Evolutionary conservation across 163 green algal species (phyloP).

Genomic region (Picocystis sp.): DNA sequence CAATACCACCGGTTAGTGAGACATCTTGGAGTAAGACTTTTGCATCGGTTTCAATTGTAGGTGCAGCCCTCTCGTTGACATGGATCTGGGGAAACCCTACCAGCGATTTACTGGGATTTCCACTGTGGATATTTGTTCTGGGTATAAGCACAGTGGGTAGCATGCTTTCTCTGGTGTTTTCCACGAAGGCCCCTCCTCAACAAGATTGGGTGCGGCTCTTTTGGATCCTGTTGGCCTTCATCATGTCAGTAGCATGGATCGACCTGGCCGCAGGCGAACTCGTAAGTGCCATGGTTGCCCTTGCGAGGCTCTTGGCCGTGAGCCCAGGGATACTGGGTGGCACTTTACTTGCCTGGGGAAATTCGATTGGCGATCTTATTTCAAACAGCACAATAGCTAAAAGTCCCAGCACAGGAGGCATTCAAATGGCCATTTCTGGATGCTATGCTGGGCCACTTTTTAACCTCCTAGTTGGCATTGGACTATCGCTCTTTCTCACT

Average conservation of each 20-base stretch:
- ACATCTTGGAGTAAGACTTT: too few relatives aligned
- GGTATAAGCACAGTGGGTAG: too few relatives aligned
- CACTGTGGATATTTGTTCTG: too few relatives aligned
- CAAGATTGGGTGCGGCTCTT: too few relatives aligned
- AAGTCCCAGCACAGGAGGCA: conserved; percentile 4
- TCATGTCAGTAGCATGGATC: conserved; percentile 4
- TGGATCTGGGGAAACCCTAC: too few relatives aligned
- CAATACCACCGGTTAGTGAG: too few relatives aligned
- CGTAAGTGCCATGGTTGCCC: conserved; percentile 46
- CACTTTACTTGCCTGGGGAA: conserved; percentile 85
- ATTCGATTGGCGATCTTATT: conserved; percentile 70
- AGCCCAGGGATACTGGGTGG: conserved; percentile 54
- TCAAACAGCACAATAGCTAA: conserved; percentile 66
- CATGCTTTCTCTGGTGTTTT: too few relatives aligned
- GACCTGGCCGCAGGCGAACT: conserved; percentile 22
- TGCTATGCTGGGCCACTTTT: conserved; percentile 84
- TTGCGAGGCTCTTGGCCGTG: conserved; percentile 40
- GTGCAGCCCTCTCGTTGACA: too few relatives aligned
- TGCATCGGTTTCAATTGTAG: too few relatives aligned
- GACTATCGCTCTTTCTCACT: conserved; percentile 26
- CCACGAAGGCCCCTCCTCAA: too few relatives aligned
- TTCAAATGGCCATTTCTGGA: conserved; percentile 51
- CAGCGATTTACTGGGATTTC: too few relatives aligned
- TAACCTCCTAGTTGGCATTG: conserved; percentile 69
- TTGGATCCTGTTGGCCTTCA: background rate